phyloP scores from a whole-genome alignment of 2,329 filamentous ascomycete genomes.

The Chaetomiaceae sp. region DNA sequence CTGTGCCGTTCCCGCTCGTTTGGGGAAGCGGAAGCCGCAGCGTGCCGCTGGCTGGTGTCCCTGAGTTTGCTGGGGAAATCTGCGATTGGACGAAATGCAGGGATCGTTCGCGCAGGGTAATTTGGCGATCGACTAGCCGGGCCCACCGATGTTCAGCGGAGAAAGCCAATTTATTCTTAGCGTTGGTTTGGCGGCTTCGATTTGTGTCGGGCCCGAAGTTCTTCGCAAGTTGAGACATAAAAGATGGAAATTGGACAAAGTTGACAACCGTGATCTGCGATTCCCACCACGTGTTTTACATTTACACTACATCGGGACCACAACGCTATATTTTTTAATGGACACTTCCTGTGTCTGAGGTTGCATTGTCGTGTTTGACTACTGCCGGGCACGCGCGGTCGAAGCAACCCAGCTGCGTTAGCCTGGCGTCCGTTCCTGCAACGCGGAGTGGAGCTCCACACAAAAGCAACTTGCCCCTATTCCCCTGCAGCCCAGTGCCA shows the following conservation, averaged over 20 bases:
- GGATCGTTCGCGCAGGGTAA: too few relatives aligned
- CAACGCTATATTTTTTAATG: background rate
- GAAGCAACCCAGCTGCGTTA: background rate
- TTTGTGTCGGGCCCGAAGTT: too few relatives aligned
- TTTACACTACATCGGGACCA: background rate
- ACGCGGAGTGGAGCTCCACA: too few relatives aligned
- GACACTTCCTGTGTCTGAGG: background rate
- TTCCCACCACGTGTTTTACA: too few relatives aligned
- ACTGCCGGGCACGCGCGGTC: background rate
- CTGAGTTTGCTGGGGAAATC: too few relatives aligned
- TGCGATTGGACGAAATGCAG: too few relatives aligned
- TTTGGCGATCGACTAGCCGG: background rate
- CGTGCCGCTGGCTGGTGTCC: too few relatives aligned
- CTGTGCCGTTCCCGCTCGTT: background rate
- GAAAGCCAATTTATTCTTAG: too few relatives aligned
- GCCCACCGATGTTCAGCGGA: background rate
- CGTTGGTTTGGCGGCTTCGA: too few relatives aligned
- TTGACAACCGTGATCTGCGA: too few relatives aligned
- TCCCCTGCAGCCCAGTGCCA: conserved; percentile 8
- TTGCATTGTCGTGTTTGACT: background rate
- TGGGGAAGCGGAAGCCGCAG: too few relatives aligned
- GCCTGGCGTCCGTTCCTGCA: conserved; percentile 6
- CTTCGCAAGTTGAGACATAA: too few relatives aligned
- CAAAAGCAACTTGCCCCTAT: conserved; percentile 13
- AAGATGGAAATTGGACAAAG: background rate